A percentile compares a stretch with the other conserved stretches of the same genome.
These are phyloP conservation scores for Fomitopsis pulvina DNA, from an alignment of 768 basidiomycete genomes.

Conservation along the genomic window DNA sequence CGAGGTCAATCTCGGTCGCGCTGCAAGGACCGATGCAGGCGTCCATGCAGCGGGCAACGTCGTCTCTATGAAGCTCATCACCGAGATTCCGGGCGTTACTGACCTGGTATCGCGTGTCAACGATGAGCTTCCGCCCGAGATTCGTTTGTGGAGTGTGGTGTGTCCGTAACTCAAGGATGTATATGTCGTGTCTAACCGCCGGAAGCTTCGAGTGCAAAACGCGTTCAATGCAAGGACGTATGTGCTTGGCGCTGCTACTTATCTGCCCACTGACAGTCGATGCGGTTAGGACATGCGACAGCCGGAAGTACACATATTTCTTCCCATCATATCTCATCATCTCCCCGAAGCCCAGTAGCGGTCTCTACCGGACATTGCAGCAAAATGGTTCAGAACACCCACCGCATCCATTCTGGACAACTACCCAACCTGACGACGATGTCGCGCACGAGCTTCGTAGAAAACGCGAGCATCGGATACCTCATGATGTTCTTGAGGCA, in stretches of 20 bases:
- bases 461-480: slow-evolving; percentile 68
- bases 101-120: slow-evolving; percentile 75
- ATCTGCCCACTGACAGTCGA: neutral
- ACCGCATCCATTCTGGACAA: slow-evolving; percentile 59
- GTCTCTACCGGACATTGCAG: slow-evolving; percentile 42
- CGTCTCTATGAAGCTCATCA: slow-evolving; percentile 88
- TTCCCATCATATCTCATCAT: slow-evolving; percentile 91
- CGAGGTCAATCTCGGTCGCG: slow-evolving; percentile 78
- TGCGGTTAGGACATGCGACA: slow-evolving; percentile 72
- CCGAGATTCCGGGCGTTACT: slow-evolving; percentile 59
- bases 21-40: slow-evolving; percentile 94
- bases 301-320: slow-evolving; percentile 95
- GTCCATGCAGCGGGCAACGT: slow-evolving; percentile 96
- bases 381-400: slow-evolving; percentile 23
- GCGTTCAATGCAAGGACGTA: slow-evolving; percentile 78
- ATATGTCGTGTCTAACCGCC: neutral
- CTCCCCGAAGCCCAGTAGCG: slow-evolving; percentile 76
- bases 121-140: slow-evolving; percentile 81
- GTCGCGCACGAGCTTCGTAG: slow-evolving; percentile 54
- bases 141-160: slow-evolving; percentile 89
- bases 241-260: slow-evolving; percentile 14
- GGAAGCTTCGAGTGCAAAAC: slow-evolving; percentile 63
- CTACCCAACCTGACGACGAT: slow-evolving; percentile 27
- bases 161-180: slow-evolving; percentile 23
- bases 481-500: slow-evolving; percentile 41